These are phyloP conservation scores for Exophiala xenobiotica DNA, from an alignment of 2,329 filamentous ascomycete genomes.

Conservation along the genomic window DNA sequence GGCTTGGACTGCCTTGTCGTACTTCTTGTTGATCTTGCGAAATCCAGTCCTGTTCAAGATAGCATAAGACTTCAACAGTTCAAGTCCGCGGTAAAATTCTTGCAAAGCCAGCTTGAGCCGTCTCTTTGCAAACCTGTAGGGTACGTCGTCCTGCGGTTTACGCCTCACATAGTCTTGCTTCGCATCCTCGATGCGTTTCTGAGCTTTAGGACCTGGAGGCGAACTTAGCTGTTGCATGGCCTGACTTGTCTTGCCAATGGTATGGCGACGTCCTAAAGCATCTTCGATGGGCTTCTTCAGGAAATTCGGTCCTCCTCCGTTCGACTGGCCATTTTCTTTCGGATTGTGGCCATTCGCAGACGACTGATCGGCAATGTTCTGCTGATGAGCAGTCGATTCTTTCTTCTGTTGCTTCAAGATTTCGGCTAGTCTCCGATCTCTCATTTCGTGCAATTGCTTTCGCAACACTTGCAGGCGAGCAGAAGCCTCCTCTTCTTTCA, in stretches of 20 bases:
- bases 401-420: constrained; percentile 43
- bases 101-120: constrained; percentile 89
- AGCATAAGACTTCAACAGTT: constrained; percentile 88
- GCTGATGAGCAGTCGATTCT: background rate
- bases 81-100: constrained; percentile 88
- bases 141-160: constrained; percentile 57
- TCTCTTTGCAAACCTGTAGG: constrained; percentile 83
- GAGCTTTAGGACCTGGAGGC: constrained; percentile 37
- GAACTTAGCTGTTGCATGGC: constrained; percentile 48
- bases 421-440: constrained; percentile 76
- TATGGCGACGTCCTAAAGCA: constrained; percentile 44
- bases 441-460: constrained; percentile 89
- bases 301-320: constrained; percentile 33
- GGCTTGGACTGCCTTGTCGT: constrained; percentile 84
- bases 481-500: constrained; percentile 83
- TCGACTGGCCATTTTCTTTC: constrained; percentile 28
- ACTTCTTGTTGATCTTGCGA: constrained; percentile 98
- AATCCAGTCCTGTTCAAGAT: constrained; percentile 90
- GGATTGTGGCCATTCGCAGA: constrained; percentile 15
- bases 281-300: constrained; percentile 41
- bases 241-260: constrained; percentile 57
- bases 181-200: constrained; percentile 32
- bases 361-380: background rate
- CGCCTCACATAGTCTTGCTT: constrained; percentile 53
- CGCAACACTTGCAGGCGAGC: constrained; percentile 68